Evolutionary conservation across 352 stramenopile species (phyloP), one percentile per base, ranked within the genome.

Genomic region (Globisporangium spiculum): DNA sequence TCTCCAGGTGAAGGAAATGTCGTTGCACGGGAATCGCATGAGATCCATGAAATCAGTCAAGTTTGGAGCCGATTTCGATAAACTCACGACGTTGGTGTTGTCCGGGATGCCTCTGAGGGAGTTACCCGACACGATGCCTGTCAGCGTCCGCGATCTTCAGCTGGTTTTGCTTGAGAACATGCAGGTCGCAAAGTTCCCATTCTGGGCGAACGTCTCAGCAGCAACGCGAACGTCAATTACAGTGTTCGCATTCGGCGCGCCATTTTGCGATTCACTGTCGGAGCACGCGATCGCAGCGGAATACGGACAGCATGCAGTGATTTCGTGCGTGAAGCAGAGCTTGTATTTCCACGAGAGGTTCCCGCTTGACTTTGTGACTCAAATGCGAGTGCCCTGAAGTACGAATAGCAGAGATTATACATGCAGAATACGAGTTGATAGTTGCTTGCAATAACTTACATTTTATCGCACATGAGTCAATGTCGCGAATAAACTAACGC

Each of bases 101-200:
- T 44, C 54, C 9, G 32, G 41, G 18, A 44, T 74, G 69, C 65
- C 38, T 4, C 30, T 61, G 26, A 34, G 8, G 18, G 54, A 68
- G 38, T 41, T 68, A 0, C 54, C 63, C 2, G 24, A 30, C 26
- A n/a, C 6, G 24, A 55, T 27, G 26, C 63, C 63, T 20, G 0
- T 36, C 3, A 46, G n/a, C 10, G 22, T 63, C 24, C n/a, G 1
- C 8, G 27, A 22, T 20, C 16, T 63, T 12, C 9, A 62, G 52
- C 27, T 62, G 9, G 52, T 63, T 16, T 66, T 30, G 46, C 18
- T 68, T 27, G 53, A 68, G 18, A 44, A 60, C 5, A 67, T 24
- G 34, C 34, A 22, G n/a, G 3, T 67, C 36, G 26, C 36, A 7
- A 41, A 22, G 36, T 41, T 57, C 32, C 63, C 63, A 41, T 24